phyloP scores from a whole-genome alignment of 2,329 filamentous ascomycete genomes.

The Pestalotiopsis sp. region DNA sequence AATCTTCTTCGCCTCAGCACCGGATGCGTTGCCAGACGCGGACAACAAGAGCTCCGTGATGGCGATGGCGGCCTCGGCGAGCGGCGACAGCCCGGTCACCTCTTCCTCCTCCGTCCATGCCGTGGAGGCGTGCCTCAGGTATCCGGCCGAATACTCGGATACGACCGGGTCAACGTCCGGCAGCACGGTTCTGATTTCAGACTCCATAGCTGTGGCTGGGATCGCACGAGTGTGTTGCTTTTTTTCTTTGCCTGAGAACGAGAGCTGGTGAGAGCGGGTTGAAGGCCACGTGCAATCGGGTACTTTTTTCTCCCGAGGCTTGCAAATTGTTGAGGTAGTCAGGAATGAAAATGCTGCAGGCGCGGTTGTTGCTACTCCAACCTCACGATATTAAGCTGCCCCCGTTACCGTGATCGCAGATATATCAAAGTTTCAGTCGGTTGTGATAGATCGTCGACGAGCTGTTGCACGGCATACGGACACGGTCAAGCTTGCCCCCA shows the following conservation, averaged over 20 bases:
- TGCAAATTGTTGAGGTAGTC: neutral
- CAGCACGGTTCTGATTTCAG: slow-evolving; percentile 81
- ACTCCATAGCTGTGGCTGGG: slow-evolving; percentile 65
- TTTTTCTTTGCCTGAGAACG: slow-evolving; percentile 12
- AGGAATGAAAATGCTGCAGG: neutral
- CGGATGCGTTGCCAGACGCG: slow-evolving; percentile 81
- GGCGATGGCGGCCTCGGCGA: slow-evolving; percentile 80
- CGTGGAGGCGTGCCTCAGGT: slow-evolving; percentile 90
- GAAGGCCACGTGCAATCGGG: slow-evolving; percentile 1
- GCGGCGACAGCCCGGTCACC: slow-evolving; percentile 68
- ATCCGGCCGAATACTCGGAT: slow-evolving; percentile 91
- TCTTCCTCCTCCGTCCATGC: slow-evolving; percentile 79
- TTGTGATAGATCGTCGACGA: neutral
- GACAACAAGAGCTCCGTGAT: slow-evolving; percentile 91
- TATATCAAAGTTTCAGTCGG: neutral
- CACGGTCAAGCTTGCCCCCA: neutral
- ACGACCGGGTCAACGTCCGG: slow-evolving; percentile 87
- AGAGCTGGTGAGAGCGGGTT: neutral
- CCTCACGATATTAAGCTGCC: neutral
- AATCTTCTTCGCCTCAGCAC: slow-evolving; percentile 75
- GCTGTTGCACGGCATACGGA: slow-evolving; percentile 3
- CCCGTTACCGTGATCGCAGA: neutral
- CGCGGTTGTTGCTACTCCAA: neutral
- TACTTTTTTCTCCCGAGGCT: neutral
- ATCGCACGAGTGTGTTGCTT: neutral